Conservation (phyloP, 179 eudicot genomes). For the Camellia oleifera region DNA sequence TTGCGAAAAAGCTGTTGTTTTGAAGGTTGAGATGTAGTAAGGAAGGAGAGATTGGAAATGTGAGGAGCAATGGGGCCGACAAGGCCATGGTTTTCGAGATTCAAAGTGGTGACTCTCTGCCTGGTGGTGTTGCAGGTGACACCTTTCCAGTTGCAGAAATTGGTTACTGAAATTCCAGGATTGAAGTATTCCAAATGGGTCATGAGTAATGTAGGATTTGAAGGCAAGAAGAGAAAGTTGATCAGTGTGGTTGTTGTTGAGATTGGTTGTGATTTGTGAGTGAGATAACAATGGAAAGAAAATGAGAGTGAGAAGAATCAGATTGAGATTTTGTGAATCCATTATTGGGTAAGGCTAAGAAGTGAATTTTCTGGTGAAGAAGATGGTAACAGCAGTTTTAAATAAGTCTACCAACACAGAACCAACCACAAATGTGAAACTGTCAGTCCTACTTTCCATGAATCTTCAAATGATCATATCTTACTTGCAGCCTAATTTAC, state of each 20-base stretch:
- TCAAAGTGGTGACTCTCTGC: constrained; percentile 24
- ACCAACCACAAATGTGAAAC: no score
- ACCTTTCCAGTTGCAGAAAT: constrained; percentile 31
- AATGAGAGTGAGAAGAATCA: constrained; percentile 1
- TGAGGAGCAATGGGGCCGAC: constrained; percentile 24
- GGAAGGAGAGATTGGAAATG: constrained; percentile 31
- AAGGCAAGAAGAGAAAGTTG: constrained; percentile 30
- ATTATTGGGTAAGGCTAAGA: neutral
- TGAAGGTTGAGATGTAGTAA: constrained; percentile 20
- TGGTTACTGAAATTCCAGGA: constrained; percentile 21
- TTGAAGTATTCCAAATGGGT: constrained; percentile 21
- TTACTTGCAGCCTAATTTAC: no score
- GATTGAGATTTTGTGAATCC: neutral
- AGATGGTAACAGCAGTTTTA: no score
- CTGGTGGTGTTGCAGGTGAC: constrained; percentile 18
- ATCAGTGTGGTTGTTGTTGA: constrained; percentile 20
- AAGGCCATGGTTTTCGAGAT: constrained; percentile 20
- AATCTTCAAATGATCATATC: no score
- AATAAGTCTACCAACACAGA: no score
- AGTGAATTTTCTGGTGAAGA: no score
- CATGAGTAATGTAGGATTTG: constrained; percentile 25
- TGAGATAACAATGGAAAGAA: constrained; percentile 8
- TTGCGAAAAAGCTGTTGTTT: constrained; percentile 19
- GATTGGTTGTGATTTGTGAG: constrained; percentile 14
- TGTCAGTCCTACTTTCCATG: no score